phyloP scores from a whole-genome alignment of 2,329 filamentous ascomycete genomes.

The Sclerotiophoma versabilis region DNA sequence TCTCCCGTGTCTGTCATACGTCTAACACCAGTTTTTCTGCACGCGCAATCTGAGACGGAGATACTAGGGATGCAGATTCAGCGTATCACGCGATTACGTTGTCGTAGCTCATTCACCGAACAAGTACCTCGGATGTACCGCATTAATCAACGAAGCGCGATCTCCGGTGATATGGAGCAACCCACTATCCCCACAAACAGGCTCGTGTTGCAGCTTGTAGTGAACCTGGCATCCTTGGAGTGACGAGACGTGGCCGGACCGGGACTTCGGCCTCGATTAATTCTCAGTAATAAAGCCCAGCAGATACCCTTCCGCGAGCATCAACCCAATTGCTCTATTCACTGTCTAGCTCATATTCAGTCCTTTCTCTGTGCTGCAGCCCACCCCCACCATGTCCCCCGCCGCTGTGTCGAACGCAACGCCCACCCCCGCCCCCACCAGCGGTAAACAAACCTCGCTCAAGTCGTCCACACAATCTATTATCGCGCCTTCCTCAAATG shows the following conservation, averaged over 20 bases:
- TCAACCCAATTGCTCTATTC: background rate
- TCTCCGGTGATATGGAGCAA: conserved; percentile 14
- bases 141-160: background rate
- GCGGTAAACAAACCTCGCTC: conserved; percentile 23
- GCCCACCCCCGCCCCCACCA: conserved; percentile 18
- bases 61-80: background rate
- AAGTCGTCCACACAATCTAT: conserved; percentile 20
- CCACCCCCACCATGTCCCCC: conserved; percentile 35
- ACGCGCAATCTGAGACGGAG: background rate
- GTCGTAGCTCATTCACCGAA: background rate
- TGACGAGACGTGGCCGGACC: conserved; percentile 15
- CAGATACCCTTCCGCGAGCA: background rate
- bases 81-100: background rate
- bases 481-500: conserved; percentile 25
- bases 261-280: background rate
- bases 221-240: conserved; percentile 10
- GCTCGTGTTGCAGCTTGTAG: conserved; percentile 15
- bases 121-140: conserved; percentile 10
- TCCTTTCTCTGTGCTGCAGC: background rate
- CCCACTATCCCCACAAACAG: conserved; percentile 13
- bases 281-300: conserved; percentile 22
- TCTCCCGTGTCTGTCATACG: background rate
- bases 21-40: background rate
- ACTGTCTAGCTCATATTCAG: background rate
- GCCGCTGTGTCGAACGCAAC: conserved; percentile 32